Evolutionary conservation across 2,329 filamentous ascomycete species (phyloP), one percentile per base, ranked within the genome.

Genomic region (Hymenoscyphus scutula): DNA sequence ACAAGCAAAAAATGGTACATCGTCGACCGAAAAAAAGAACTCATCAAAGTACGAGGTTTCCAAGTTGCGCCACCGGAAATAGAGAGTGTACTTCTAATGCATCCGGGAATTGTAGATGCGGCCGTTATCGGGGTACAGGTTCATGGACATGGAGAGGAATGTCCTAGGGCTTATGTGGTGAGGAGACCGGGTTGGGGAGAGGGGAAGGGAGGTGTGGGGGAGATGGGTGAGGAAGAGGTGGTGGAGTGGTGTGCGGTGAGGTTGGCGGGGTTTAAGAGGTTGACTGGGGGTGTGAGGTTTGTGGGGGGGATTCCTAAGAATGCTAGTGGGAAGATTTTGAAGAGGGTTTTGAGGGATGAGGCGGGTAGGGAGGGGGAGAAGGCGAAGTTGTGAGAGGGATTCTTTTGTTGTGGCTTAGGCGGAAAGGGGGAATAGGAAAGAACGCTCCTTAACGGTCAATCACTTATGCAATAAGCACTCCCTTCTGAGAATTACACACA

Each of bases 271-370:
- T 84, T 87, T 71, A 92, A 92, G 76, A 82, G 84, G 72, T 79
- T 92, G 64, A 86, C 84, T 5, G 89, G 89, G 0, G 89, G 89
- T 1, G 82, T 92, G n/a, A 76, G 81, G 11, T 90, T 92, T 71
- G 78, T 89, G 3, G 82, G 89, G 37, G 77, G 78, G 13, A 86
- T 92, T 34, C 89, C 89, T n/a, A 92, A 90, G 77, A 90, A 89
- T 64, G 82, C 85, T 0, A 76, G 77, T 30, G 81, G 81, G 0
- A 84, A 84, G 74, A 82, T 83, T 41, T 59, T 83, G 70, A 73
- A 80, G 58, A 80, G 77, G 62, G 56, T 75, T 4, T 65, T 82
- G 65, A 74, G 78, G 55, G 79, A 81, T 51, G 25, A 60, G 56
- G 61, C 61, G 11, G 53, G 60, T 30, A 56, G 27, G 25, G 64